Conservation (phyloP, 2,329 filamentous ascomycete species). For the Tolypocladium guangdongense region DNA sequence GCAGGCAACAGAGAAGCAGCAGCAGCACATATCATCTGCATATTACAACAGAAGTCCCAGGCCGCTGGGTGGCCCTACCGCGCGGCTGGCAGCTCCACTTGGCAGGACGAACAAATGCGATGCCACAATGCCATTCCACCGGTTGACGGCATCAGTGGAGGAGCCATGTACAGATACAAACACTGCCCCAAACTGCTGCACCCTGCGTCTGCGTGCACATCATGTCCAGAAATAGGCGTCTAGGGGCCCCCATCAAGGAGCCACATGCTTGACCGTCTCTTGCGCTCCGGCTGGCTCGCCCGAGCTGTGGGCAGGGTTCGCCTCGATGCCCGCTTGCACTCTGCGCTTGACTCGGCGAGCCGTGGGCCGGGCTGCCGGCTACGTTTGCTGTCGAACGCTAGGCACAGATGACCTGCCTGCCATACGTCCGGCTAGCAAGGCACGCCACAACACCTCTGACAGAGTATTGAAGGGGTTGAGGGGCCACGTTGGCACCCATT, state of each 20-base stretch:
- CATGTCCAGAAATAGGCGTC: slow-evolving; percentile 10
- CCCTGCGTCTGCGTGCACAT: too few species aligned
- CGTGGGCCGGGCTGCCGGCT: not conserved
- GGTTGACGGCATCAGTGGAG: not conserved
- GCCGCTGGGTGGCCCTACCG: not conserved
- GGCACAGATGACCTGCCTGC: not conserved
- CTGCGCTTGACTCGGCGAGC: slow-evolving; percentile 1
- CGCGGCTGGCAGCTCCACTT: not conserved
- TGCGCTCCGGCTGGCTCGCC: not conserved
- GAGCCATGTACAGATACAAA: not conserved
- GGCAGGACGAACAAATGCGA: not conserved
- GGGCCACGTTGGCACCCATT: not conserved
- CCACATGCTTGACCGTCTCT: slow-evolving; percentile 9
- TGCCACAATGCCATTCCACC: not conserved
- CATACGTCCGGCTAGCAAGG: not conserved
- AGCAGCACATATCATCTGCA: not conserved
- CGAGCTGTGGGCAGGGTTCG: not conserved
- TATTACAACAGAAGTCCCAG: not conserved
- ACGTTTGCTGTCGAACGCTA: slow-evolving; percentile 2
- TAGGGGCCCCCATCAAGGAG: slow-evolving; percentile 7
- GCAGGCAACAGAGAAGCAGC: not conserved
- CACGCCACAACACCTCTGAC: not conserved
- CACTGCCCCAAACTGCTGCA: too few species aligned
- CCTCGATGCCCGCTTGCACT: not conserved
- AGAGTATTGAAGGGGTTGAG: not conserved